phyloP scores from a whole-genome alignment of 2,329 filamentous ascomycete species.

The Camillea tinctor region DNA sequence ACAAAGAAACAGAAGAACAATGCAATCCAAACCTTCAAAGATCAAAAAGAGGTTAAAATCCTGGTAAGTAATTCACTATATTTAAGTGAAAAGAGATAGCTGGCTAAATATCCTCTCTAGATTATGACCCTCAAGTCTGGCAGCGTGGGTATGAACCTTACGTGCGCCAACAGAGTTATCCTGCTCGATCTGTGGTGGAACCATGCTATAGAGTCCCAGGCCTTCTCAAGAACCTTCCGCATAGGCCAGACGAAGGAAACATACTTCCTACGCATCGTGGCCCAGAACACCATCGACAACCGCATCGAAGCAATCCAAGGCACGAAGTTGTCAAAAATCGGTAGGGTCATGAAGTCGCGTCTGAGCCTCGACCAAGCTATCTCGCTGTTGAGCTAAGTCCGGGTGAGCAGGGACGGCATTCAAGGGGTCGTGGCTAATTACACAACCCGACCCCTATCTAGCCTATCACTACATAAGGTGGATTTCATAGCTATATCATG shows the following conservation, averaged over 20 bases:
- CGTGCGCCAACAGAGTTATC: constrained; percentile 51
- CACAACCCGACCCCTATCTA: too few species aligned
- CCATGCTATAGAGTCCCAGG: constrained; percentile 58
- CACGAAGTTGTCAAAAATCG: constrained; percentile 8
- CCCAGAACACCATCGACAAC: constrained; percentile 9
- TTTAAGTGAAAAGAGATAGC: neutral
- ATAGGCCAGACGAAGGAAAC: constrained; percentile 64
- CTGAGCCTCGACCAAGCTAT: too few species aligned
- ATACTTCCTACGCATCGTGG: constrained; percentile 55
- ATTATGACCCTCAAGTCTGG: constrained; percentile 37
- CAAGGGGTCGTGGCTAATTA: too few species aligned
- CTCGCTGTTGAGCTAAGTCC: too few species aligned
- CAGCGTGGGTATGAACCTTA: constrained; percentile 41
- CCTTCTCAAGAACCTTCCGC: constrained; percentile 58
- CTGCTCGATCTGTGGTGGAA: constrained; percentile 64
- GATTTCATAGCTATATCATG: too few species aligned
- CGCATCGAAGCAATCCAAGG: constrained; percentile 9
- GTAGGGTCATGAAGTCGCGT: neutral
- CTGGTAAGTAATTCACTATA: constrained; percentile 33
- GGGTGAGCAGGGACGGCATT: too few species aligned
- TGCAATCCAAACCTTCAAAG: constrained; percentile 26
- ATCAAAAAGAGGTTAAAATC: constrained; percentile 21
- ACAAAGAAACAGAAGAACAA: constrained; percentile 3
- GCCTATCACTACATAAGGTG: too few species aligned
- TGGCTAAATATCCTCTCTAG: constrained; percentile 20